Evolutionary conservation across 2,329 filamentous ascomycete genomes (phyloP).

Genomic region (Pseudogymnoascus sp.): DNA sequence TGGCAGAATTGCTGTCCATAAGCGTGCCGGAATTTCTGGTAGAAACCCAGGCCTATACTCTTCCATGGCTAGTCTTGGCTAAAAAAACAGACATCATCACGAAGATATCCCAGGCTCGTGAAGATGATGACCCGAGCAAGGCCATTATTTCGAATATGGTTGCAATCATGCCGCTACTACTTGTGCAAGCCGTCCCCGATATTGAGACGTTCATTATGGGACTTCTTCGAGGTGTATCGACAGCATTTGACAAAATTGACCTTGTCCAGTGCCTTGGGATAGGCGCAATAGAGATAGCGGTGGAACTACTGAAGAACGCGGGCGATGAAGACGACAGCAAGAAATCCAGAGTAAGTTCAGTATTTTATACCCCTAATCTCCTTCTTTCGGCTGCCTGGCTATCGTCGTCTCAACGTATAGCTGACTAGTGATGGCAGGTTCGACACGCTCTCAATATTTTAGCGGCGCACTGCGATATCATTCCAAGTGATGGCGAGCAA

Average conservation of each 20-base stretch:
- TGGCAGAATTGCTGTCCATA: conserved; percentile 76
- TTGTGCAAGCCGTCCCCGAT: conserved; percentile 50
- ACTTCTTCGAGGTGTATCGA: conserved; percentile 60
- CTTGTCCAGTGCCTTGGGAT: conserved; percentile 64
- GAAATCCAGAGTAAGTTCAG: conserved; percentile 48
- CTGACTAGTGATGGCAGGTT: conserved; percentile 23
- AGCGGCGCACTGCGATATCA: conserved; percentile 35
- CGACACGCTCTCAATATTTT: conserved; percentile 33
- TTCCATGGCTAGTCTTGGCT: conserved; percentile 79
- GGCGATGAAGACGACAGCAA: conserved; percentile 58
- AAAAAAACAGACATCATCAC: conserved; percentile 72
- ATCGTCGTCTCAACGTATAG: not conserved
- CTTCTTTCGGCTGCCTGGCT: not conserved
- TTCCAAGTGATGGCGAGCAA: conserved; percentile 36
- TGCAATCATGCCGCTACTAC: conserved; percentile 51
- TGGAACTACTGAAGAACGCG: conserved; percentile 75
- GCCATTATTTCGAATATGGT: conserved; percentile 51
- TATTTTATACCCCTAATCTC: not conserved
- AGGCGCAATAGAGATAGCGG: conserved; percentile 68
- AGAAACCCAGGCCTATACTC: conserved; percentile 69
- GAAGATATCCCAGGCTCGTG: conserved; percentile 71
- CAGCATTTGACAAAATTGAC: conserved; percentile 60
- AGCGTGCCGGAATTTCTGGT: conserved; percentile 68
- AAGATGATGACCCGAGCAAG: conserved; percentile 56
- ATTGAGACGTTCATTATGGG: conserved; percentile 62